Evolutionary conservation across 202 grass and related monocot species (phyloP), one percentile per base, ranked within the genome.

Genomic region (Tripidium arundinaceum): DNA sequence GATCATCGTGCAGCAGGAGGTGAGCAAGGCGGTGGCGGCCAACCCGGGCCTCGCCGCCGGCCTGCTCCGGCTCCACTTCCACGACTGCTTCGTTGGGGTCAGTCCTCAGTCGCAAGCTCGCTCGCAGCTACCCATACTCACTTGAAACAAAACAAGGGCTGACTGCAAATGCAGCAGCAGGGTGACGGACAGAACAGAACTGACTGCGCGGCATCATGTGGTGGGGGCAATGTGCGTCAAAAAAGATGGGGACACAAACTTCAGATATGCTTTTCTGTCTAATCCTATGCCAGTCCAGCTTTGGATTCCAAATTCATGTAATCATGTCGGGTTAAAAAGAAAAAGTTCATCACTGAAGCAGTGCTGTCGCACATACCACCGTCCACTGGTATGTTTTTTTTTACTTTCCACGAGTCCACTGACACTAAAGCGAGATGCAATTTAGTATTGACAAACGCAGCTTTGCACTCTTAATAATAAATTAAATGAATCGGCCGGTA

Each of bases 21-120:
- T 97, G 68, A 85, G 82, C 64, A 97, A 70, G 79, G 89, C 87
- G 6, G 83, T 87, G 33, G 29, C 54, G 0, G 33, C 22, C 21
- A 87, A 92, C 65, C 77, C 85, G 4, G 91, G 94, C 78, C 77
- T 94, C 63, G 87, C 85, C 16, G 89, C 91, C 47, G 89, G 87
- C 50, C 86, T 97, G 66, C 43, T 93, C 52, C 79, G 93, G 1
- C 80, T 93, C 24, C 93, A 97, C 79, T 97, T 97, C 88, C 93
- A 97, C 52, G 93, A 93, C 85, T 97, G 93, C 69, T 97, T 93
- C 70, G 91, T 93, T 42, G 29, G 79, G 72, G 91, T 94, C 55
- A 78, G 78, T 59, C 46, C 12, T 46, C 43, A 16, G 13, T 16
- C 43, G 42, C 42, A 45, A 45, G 41, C 41, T 14, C 34, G 41